These are phyloP conservation scores for Verticillium dahliae DNA, from an alignment of 2,329 filamentous ascomycete species.

Conservation along the genomic window DNA sequence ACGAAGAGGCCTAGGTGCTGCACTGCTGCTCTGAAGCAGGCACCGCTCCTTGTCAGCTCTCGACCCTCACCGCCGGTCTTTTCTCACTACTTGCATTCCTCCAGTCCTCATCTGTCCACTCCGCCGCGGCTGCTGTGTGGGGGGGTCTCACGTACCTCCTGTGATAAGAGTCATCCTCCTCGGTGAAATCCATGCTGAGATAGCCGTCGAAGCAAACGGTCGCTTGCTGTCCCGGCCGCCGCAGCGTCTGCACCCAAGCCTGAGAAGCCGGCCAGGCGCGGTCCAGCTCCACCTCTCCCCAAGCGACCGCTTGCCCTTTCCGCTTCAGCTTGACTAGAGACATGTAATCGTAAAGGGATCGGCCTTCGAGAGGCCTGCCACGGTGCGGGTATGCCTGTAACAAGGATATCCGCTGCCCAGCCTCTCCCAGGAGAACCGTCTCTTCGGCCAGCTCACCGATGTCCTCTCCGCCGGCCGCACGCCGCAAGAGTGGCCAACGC, in stretches of 20 bases:
- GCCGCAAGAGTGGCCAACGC: constrained; percentile 3
- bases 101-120: too few relatives aligned
- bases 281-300: not conserved
- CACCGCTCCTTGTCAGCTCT: not conserved
- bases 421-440: not conserved
- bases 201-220: constrained; percentile 1
- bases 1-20: constrained; percentile 7
- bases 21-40: not conserved
- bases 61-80: too few relatives aligned
- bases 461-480: not conserved
- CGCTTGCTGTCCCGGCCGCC: not conserved
- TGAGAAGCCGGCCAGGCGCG: not conserved
- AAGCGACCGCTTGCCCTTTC: not conserved
- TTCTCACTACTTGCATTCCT: too few relatives aligned
- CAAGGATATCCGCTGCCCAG: not conserved
- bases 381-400: constrained; percentile 6
- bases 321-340: constrained; percentile 3
- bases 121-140: too few relatives aligned
- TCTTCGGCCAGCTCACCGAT: not conserved
- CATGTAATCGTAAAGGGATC: constrained; percentile 5
- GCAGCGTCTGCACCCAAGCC: not conserved
- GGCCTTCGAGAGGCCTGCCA: not conserved
- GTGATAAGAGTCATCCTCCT: not conserved
- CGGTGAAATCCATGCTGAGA: constrained; percentile 2
- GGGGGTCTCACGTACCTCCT: too few relatives aligned